Evolutionary conservation across 345 rosid genomes (phyloP).

Genomic region (Citrus reticulata): DNA sequence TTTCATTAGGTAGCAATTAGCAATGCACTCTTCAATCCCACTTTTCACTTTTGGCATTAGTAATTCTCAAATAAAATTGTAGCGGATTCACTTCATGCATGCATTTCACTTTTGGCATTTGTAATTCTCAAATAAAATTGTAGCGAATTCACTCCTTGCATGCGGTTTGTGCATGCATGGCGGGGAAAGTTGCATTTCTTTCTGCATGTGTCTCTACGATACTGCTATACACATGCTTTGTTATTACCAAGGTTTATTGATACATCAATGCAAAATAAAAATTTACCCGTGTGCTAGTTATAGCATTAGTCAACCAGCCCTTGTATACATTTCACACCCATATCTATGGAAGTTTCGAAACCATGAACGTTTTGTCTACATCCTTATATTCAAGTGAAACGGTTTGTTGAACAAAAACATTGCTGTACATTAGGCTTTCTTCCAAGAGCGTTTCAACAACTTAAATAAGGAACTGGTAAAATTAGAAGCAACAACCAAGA

Average conservation of each 20-base stretch:
- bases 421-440: not conserved
- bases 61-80: conserved; percentile 22
- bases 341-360: too few species aligned
- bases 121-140: conserved; percentile 22
- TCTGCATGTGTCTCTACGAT: not conserved
- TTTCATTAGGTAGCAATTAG: not conserved
- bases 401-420: too few species aligned
- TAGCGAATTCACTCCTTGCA: not conserved
- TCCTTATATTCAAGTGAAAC: not conserved
- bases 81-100: not conserved
- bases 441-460: too few species aligned
- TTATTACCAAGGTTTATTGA: not conserved
- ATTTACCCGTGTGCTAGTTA: not conserved
- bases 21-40: not conserved
- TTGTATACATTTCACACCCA: not conserved
- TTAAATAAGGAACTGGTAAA: too few species aligned
- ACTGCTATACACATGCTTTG: not conserved
- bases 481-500: not conserved
- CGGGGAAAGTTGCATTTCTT: not conserved
- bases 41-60: not conserved
- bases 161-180: not conserved
- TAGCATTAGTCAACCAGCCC: not conserved
- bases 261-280: not conserved
- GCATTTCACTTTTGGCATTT: not conserved
- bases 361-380: not conserved